Evolutionary conservation across 108 stramenopile genomes (phyloP), one percentile per base, ranked within the genome.

Genomic region (Tribonema minus): DNA sequence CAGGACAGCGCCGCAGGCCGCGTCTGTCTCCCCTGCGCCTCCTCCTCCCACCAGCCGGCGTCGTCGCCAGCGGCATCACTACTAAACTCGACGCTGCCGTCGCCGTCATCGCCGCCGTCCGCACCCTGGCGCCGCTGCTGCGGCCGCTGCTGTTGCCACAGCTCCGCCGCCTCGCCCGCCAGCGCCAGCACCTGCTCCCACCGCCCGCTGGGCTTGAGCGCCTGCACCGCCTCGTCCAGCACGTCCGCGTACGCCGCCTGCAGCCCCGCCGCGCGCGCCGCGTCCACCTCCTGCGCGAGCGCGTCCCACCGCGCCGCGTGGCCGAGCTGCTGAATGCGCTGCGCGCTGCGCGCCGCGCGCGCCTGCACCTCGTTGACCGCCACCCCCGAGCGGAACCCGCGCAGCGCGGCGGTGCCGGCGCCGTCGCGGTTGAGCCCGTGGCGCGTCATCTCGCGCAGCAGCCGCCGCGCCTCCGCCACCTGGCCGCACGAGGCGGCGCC

Each of bases 61-160:
- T 25, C 36, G 37, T 15, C 0, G 34, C 74, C 64, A 54, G 31
- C 32, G 46, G 41, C 68, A 5, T 58, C 58, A 46, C 46, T 46
- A 40, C 37, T 35, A 46, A 35, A 26, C 31, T 26, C 40, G 40
- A 37, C 40, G 46, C 33, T 3, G 64, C 63, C 40, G 64, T 65
- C 41, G 65, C 58, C 23, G 62, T 35, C 40, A 75, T 75, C 33
- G 74, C 74, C 34, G 74, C 74, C n/a, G 63, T 64, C n/a, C n/a
- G n/a, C n/a, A n/a, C n/a, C n/a, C 61, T n/a, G n/a, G n/a, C n/a
- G n/a, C n/a, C n/a, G n/a, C n/a, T n/a, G n/a, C n/a, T n/a, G n/a
- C n/a, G n/a, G n/a, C n/a, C n/a, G n/a, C n/a, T n/a, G n/a, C n/a
- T n/a, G n/a, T n/a, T n/a, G n/a, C 1, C 34, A n/a, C 0, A 46